Conservation (phyloP, 352 stramenopile species). For the Pythium apleroticum region DNA sequence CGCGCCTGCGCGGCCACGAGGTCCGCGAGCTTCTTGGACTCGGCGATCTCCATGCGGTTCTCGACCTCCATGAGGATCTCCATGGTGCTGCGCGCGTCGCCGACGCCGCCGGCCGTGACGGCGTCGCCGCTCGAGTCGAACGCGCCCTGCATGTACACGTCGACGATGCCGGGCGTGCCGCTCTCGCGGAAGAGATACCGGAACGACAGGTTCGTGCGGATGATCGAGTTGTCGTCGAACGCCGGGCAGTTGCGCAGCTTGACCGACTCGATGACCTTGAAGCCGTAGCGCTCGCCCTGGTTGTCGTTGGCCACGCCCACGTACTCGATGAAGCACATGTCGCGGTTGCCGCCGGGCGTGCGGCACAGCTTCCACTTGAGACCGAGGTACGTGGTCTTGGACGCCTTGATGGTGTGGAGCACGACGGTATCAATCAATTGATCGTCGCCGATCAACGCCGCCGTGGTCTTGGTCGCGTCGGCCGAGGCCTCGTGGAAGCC, state of each 20-base stretch:
- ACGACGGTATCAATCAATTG: conserved; percentile 65
- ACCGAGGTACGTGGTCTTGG: conserved; percentile 55
- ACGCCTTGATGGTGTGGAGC: conserved; percentile 55
- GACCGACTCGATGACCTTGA: conserved; percentile 66
- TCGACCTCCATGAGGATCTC: conserved; percentile 65
- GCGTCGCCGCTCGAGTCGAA: conserved; percentile 64
- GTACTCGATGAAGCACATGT: conserved; percentile 71
- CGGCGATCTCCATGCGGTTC: conserved; percentile 40
- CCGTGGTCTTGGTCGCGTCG: conserved; percentile 26
- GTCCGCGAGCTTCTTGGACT: conserved; percentile 68
- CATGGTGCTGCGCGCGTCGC: conserved; percentile 64
- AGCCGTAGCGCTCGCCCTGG: conserved; percentile 59
- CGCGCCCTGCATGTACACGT: conserved; percentile 73
- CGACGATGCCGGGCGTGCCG: conserved; percentile 47
- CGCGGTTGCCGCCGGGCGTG: conserved; percentile 69
- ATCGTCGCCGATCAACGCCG: conserved; percentile 49
- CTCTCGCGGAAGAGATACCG: conserved; percentile 71
- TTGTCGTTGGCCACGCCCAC: conserved; percentile 57
- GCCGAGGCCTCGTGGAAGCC: conserved; percentile 25
- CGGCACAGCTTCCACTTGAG: conserved; percentile 76
- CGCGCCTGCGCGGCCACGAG: conserved; percentile 51
- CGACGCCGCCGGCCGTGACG: conserved; percentile 62
- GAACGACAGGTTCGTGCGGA: conserved; percentile 66
- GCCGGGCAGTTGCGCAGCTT: conserved; percentile 54
- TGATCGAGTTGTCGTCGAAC: conserved; percentile 78